Conservation (phyloP, 441 rosid species). For the Eutrema salsugineum region DNA sequence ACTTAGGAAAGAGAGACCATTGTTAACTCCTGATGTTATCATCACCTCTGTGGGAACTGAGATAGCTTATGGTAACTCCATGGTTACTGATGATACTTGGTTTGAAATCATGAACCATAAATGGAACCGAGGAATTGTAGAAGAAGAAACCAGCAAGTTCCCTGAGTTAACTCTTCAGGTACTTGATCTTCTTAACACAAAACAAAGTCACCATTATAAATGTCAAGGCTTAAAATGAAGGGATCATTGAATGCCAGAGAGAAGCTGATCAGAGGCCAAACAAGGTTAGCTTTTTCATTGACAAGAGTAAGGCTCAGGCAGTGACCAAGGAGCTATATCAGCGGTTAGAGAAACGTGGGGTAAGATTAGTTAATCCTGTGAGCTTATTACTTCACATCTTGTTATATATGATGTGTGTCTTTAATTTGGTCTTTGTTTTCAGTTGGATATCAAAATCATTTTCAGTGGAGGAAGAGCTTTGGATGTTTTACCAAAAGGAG, state of each 20-base stretch:
- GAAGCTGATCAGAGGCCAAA: conserved; percentile 68
- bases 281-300: conserved; percentile 70
- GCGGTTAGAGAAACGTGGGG: conserved; percentile 54
- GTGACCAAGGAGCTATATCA: conserved; percentile 48
- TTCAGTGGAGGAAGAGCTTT: conserved; percentile 88
- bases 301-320: conserved; percentile 54
- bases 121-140: conserved; percentile 62
- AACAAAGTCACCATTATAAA: background rate
- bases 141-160: conserved; percentile 65
- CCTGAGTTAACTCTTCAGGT: conserved; percentile 82
- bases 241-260: conserved; percentile 38
- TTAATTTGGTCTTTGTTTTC: background rate
- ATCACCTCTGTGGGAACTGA: conserved; percentile 88
- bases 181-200: background rate
- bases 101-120: conserved; percentile 58
- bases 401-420: background rate
- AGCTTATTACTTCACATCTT: background rate
- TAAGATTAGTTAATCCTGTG: conserved; percentile 17
- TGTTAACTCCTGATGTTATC: conserved; percentile 78
- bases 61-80: conserved; percentile 64
- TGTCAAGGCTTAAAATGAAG: background rate
- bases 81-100: conserved; percentile 80
- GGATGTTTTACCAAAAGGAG: conserved; percentile 82
- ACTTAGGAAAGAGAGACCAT: conserved; percentile 77
- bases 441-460: conserved; percentile 85